These are phyloP conservation scores for Moesziomyces aphidis DNA, from an alignment of 1,284 basidiomycete genomes.

Conservation along the genomic window DNA sequence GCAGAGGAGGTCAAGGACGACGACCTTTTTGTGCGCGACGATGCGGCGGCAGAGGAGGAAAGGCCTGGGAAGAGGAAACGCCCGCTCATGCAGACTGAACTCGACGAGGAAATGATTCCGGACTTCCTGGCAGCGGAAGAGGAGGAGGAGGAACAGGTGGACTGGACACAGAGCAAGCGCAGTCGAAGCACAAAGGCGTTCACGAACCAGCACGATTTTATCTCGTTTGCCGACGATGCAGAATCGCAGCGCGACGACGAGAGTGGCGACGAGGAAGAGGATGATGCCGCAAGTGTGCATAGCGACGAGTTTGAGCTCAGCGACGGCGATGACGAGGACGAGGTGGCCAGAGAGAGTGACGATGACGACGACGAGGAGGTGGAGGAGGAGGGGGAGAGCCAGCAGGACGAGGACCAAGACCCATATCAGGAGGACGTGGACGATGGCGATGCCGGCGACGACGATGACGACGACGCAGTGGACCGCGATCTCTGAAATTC, in stretches of 20 bases:
- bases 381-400: neutral
- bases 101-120: conserved; percentile 12
- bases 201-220: conserved; percentile 59
- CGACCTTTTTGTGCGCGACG: conserved; percentile 55
- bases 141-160: conserved; percentile 19
- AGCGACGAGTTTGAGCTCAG: conserved; percentile 49
- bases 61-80: conserved; percentile 22
- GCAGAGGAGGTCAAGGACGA: conserved; percentile 26
- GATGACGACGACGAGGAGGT: conserved; percentile 1
- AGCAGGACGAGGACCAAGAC: too few species aligned
- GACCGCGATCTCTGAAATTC: conserved; percentile 27
- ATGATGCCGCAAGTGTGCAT: conserved; percentile 34
- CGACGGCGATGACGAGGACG: conserved; percentile 12
- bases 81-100: conserved; percentile 33
- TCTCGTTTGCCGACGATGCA: conserved; percentile 55
- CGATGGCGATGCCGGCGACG: conserved; percentile 2
- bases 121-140: conserved; percentile 5
- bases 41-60: conserved; percentile 30
- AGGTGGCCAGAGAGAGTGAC: neutral
- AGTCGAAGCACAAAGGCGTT: conserved; percentile 46
- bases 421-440: neutral
- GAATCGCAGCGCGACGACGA: conserved; percentile 20
- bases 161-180: conserved; percentile 15
- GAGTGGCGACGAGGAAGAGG: conserved; percentile 6
- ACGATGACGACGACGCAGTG: conserved; percentile 36